These are phyloP conservation scores for Chytridium lagenaria DNA, from an alignment of 371 early-diverging fungal genomes.

Conservation along the genomic window DNA sequence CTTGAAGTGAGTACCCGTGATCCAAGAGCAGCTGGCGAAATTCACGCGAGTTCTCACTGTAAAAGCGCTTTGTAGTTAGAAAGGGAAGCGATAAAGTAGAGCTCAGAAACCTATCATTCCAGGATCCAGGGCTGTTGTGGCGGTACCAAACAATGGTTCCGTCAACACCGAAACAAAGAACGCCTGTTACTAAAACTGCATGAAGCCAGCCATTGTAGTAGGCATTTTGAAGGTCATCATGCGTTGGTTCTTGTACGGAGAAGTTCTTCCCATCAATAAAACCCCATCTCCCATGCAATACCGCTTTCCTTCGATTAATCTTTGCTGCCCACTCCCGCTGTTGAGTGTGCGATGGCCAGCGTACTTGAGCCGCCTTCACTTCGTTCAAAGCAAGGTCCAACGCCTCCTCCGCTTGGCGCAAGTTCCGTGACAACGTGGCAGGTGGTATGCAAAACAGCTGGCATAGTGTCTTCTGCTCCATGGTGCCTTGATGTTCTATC, in stretches of 20 bases:
- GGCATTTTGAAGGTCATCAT: too few relatives aligned
- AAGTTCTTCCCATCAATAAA: too few relatives aligned
- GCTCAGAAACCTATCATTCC: too few relatives aligned
- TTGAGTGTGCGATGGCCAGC: slow-evolving; percentile 6
- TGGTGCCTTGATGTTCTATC: neutral
- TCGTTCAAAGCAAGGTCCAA: neutral
- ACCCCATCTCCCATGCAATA: slow-evolving; percentile 3
- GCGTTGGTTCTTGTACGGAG: slow-evolving; percentile 23
- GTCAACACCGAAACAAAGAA: slow-evolving; percentile 19
- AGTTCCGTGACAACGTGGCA: neutral
- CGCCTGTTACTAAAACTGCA: slow-evolving; percentile 14
- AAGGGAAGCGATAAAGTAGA: too few relatives aligned
- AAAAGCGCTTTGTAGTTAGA: too few relatives aligned
- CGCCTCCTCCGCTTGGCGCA: slow-evolving; percentile 12
- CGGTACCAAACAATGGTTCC: too few relatives aligned
- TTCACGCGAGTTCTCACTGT: neutral
- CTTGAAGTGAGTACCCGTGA: neutral
- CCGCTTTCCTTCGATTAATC: slow-evolving; percentile 14
- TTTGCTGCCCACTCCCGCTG: slow-evolving; percentile 9
- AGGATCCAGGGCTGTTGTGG: too few relatives aligned
- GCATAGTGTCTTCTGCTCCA: slow-evolving; percentile 1
- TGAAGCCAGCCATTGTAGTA: too few relatives aligned
- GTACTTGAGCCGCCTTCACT: slow-evolving; percentile 1
- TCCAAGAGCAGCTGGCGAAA: slow-evolving; percentile 14
- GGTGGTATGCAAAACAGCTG: slow-evolving; percentile 17